A percentile compares a stretch with the other conserved stretches of the same genome.
These are phyloP conservation scores for Podila minutissima DNA, from an alignment of 192 early-diverging fungal species.

Conservation along the genomic window DNA sequence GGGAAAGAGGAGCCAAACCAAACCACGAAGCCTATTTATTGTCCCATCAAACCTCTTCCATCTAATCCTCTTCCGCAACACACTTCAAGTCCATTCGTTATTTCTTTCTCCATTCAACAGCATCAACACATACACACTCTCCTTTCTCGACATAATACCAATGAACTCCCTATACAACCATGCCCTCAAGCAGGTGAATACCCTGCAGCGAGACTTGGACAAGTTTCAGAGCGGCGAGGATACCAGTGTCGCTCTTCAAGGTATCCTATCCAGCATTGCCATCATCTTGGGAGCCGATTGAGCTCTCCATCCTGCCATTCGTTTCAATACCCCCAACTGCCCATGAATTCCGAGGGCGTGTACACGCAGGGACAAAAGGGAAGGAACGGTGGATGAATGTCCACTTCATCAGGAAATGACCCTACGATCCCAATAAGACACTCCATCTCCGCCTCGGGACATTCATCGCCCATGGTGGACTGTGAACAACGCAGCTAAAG, in stretches of 20 bases:
- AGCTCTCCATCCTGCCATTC: no score
- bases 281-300: no score
- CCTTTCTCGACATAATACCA: background rate
- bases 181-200: slow-evolving; percentile 65
- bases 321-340: no score
- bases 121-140: background rate
- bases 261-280: slow-evolving; percentile 29
- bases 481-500: no score
- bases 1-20: background rate
- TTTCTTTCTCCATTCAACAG: background rate
- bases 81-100: background rate
- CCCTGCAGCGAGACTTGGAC: slow-evolving; percentile 59
- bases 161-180: slow-evolving; percentile 72
- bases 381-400: no score
- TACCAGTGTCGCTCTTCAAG: slow-evolving; percentile 66
- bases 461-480: no score
- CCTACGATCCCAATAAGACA: no score
- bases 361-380: no score
- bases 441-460: no score
- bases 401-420: no score
- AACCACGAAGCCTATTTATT: background rate
- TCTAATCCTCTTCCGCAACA: background rate
- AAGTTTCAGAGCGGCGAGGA: slow-evolving; percentile 66
- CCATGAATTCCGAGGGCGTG: no score
- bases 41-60: background rate